These are phyloP conservation scores for Adansonia gregorii DNA, from an alignment of 441 rosid genomes.

Conservation along the genomic window DNA sequence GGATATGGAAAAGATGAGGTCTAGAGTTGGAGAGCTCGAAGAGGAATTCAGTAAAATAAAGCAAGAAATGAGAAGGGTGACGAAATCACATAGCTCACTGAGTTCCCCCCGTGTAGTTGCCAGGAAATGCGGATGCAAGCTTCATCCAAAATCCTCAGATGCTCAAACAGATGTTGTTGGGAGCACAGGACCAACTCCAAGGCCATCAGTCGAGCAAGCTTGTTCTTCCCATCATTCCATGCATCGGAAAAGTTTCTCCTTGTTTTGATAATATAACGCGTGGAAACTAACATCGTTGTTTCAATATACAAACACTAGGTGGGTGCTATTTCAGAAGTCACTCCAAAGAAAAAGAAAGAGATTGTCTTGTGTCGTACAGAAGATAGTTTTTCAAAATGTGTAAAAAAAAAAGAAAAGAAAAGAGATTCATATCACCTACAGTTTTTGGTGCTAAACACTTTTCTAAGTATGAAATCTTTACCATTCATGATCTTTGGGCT, in stretches of 20 bases:
- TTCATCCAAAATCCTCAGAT: slow-evolving; percentile 65
- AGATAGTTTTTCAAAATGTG: slow-evolving; percentile 1
- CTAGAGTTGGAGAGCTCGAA: slow-evolving; percentile 83
- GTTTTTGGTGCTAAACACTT: slow-evolving; percentile 11
- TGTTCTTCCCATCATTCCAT: slow-evolving; percentile 61
- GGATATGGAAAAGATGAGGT: slow-evolving; percentile 88
- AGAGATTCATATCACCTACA: slow-evolving; percentile 25
- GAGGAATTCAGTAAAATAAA: slow-evolving; percentile 84
- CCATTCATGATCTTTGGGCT: slow-evolving; percentile 17
- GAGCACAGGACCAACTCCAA: slow-evolving; percentile 53
- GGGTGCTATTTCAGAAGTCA: background rate
- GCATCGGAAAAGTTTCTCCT: slow-evolving; percentile 84
- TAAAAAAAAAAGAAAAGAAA: background rate
- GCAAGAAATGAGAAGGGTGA: slow-evolving; percentile 76
- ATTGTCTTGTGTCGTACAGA: slow-evolving; percentile 20
- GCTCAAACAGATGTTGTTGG: slow-evolving; percentile 49
- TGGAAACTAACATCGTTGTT: slow-evolving; percentile 16
- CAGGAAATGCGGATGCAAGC: slow-evolving; percentile 69
- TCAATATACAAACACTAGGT: background rate
- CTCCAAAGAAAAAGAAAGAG: slow-evolving; percentile 1
- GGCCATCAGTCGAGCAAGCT: slow-evolving; percentile 56
- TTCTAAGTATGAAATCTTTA: slow-evolving; percentile 20
- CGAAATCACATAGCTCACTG: slow-evolving; percentile 68
- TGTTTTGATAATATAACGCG: slow-evolving; percentile 49
- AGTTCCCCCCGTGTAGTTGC: slow-evolving; percentile 68